Evolutionary conservation across 768 basidiomycete genomes (phyloP).

Genomic region (Stropharia rugosoannulata): DNA sequence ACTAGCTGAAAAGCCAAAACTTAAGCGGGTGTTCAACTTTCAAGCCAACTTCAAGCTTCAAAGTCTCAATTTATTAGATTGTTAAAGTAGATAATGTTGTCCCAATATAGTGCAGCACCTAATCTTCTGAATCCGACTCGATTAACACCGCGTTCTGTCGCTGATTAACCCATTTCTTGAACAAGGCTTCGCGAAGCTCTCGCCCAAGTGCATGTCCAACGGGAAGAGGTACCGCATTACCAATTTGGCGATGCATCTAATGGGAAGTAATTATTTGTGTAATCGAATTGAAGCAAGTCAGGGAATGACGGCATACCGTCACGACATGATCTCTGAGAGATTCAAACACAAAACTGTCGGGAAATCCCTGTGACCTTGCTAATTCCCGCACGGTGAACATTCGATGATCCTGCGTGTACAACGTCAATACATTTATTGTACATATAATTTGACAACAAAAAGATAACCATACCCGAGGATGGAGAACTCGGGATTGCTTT

Average conservation of each 20-base stretch:
- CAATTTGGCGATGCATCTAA: conserved; percentile 80
- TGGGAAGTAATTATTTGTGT: neutral
- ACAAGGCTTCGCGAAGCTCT: conserved; percentile 51
- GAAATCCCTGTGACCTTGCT: conserved; percentile 81
- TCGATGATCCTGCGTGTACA: conserved; percentile 52
- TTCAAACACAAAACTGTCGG: conserved; percentile 68
- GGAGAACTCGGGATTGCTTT: conserved; percentile 69
- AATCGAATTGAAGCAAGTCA: neutral
- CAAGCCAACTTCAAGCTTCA: no score
- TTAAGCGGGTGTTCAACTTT: no score
- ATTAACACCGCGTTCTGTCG: conserved; percentile 34
- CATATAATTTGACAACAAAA: neutral
- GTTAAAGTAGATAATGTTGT: no score
- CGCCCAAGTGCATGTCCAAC: conserved; percentile 64
- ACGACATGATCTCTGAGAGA: conserved; percentile 51
- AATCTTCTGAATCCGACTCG: conserved; percentile 19
- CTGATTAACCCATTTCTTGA: conserved; percentile 49
- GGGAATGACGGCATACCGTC: conserved; percentile 44
- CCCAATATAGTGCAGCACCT: no score
- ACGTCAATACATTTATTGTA: neutral
- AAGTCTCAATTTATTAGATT: no score
- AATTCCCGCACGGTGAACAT: conserved; percentile 76
- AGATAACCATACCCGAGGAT: conserved; percentile 53
- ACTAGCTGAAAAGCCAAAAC: no score
- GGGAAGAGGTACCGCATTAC: conserved; percentile 76